Base-by-base conservation (phyloP, 2,329 filamentous ascomycete species). In the Nigrospora osmanthi region DNA sequence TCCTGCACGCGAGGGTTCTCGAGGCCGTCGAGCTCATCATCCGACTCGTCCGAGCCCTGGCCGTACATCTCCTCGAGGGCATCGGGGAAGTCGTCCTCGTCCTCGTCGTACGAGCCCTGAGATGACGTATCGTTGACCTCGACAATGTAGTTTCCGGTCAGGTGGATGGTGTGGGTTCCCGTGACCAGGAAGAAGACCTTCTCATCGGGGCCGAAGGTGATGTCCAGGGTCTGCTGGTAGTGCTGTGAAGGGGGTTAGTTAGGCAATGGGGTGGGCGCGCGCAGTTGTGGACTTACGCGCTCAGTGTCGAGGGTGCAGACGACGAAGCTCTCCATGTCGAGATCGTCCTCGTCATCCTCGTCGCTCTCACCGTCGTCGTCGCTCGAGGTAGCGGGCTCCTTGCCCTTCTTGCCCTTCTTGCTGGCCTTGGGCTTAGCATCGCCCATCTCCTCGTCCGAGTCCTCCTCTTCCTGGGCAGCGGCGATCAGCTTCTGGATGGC, bases 111-210 rank as follows among this genome's bases (percentile, higher is more conserved):
- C 6, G 23, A 28, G 10, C 23, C 23, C 37, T 80, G 76, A 16
- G 80, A 77, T 41, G 79, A 78, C 40, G 78, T 76, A 42, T 83
- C 77, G 39, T 85, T 78, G 47, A 82, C 75, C 50, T 81, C 73
- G 61, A 93, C 80, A 55, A 98, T 79, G 69, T 95, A 97, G 80
- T 98, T 98, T 57, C 93, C 93, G 51, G 91, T 97, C 49, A 98
- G 80, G 71, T 85, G 93, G 60, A 98, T 76, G 52, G 86, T 81
- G 76, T 96, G 89, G 51, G 87, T 93, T 58, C 93, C 93, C 50
- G 80, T 83, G 54, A 95, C 89, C 62, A 87, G 80, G 75, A 98
- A 97, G 77, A 87, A 95, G 54, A 96, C 84, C 57, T 81, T 81
- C 76, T 98, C 93, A 56, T 86, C 80, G 65, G 95, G 87, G 58